Conservation (phyloP, 306 rosid genomes). For the Albizia julibrissin region DNA sequence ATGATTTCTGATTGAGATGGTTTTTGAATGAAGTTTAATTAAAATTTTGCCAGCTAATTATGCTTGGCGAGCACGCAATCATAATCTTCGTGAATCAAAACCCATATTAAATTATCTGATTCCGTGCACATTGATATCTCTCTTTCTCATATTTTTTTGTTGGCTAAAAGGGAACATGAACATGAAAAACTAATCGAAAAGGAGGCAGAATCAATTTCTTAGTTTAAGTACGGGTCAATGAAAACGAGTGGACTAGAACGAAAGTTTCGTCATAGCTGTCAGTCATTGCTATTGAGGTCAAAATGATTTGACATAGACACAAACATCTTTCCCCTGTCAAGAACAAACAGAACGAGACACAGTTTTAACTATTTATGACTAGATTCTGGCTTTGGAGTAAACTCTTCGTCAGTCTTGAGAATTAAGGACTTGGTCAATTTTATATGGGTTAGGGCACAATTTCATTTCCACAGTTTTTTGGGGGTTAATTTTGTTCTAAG, state of each 20-base stretch:
- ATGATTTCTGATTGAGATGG: background rate
- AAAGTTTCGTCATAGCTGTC: background rate
- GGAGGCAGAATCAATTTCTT: background rate
- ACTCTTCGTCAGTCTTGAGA: background rate
- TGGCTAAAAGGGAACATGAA: background rate
- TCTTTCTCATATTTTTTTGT: no score
- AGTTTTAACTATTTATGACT: background rate
- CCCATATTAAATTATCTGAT: background rate
- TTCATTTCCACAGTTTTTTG: no score
- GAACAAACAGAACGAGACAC: background rate
- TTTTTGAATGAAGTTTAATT: background rate
- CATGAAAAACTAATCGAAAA: background rate
- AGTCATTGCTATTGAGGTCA: background rate
- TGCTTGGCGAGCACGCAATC: background rate
- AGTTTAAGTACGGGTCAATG: background rate
- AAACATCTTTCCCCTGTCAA: background rate
- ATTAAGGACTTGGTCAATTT: no score
- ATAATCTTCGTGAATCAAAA: background rate
- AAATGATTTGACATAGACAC: background rate
- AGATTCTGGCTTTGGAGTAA: background rate
- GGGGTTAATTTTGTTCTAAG: no score
- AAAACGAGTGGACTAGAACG: background rate
- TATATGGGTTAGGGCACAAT: no score
- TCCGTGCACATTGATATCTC: no score
- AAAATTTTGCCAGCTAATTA: background rate